Base-by-base conservation (phyloP, 441 rosid genomes). In the Capsella rubella region DNA sequence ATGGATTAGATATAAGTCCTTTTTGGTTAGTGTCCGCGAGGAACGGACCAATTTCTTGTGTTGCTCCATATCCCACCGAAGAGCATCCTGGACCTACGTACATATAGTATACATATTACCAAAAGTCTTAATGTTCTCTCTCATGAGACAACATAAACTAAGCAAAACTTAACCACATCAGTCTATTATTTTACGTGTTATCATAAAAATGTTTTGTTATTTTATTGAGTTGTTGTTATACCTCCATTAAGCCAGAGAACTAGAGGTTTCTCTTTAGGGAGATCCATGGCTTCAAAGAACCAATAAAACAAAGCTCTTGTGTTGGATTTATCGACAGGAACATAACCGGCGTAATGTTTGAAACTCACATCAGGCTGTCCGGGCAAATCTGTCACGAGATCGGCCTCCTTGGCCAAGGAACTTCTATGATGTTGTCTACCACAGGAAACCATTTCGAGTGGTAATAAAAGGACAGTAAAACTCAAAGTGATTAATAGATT, bases 161-260 rank as follows among this genome's bases (percentile, higher is more conserved):
- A 6, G 25, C 2, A 21, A 6, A 32, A 32, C 35, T 32, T 32
- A 32, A 32, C 8, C 8, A 32, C 7, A 32, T 32, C 35, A 32
- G 35, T 32, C 35, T 32, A 32, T 2, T 32, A 0, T 32, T 32
- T 32, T 8, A 32, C 35, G 7, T 32, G 35, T 32, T 32, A 32
- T 32, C 35, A 32, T 32, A 32, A 32, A 6, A 32, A 6, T 32
- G 7, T 6, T 6, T 32, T 32, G 35, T 32, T 5, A 8, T 32
- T 32, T 5, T 32, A 32, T 32, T 8, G 35, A 1, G 35, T 32
- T 57, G 25, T 21, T 21, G 25, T 21, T 21, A 21, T 87, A 95
- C 99, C 99, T 85, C 99, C 99, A 82, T 92, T 95, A 21, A 95
- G 94, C 99, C 99, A 95, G 37, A 95, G 88, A 55, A 92, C 99